A percentile compares a stretch with the other conserved stretches of the same genome.
phyloP scores from a whole-genome alignment of 2,329 filamentous ascomycete genomes.

The Trichoderma arundinaceum region DNA sequence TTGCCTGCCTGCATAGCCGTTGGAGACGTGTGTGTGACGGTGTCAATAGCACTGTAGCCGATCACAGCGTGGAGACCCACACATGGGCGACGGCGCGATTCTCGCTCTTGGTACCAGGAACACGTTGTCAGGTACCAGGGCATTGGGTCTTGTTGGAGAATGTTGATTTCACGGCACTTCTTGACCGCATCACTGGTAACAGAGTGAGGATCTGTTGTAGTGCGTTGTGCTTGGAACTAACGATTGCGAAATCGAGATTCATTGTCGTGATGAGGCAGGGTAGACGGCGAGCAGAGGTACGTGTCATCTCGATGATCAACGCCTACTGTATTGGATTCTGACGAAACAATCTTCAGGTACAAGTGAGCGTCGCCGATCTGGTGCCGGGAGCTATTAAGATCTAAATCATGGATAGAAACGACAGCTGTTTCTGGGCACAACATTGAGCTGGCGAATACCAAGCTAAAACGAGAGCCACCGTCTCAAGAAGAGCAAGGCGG shows the following conservation, averaged over 20 bases:
- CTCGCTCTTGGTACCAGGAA: background rate
- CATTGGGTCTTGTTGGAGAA: background rate
- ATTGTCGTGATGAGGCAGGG: background rate
- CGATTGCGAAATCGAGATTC: too few species aligned
- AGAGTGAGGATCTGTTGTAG: too few species aligned
- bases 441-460: background rate
- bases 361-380: constrained; percentile 12
- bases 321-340: background rate
- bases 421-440: background rate
- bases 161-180: background rate
- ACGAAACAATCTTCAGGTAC: constrained; percentile 12
- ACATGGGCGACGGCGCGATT: too few species aligned
- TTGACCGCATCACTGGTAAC: background rate
- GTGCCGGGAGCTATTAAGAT: constrained; percentile 8
- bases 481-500: background rate
- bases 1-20: constrained; percentile 18
- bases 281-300: background rate
- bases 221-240: background rate
- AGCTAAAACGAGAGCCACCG: background rate
- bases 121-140: background rate
- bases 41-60: constrained; percentile 26
- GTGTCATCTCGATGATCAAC: background rate
- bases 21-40: constrained; percentile 10
- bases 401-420: constrained; percentile 2
- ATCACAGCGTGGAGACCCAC: constrained; percentile 24